Evolutionary conservation across 2,329 filamentous ascomycete species (phyloP).

Genomic region (Aspergillus bombycis): DNA sequence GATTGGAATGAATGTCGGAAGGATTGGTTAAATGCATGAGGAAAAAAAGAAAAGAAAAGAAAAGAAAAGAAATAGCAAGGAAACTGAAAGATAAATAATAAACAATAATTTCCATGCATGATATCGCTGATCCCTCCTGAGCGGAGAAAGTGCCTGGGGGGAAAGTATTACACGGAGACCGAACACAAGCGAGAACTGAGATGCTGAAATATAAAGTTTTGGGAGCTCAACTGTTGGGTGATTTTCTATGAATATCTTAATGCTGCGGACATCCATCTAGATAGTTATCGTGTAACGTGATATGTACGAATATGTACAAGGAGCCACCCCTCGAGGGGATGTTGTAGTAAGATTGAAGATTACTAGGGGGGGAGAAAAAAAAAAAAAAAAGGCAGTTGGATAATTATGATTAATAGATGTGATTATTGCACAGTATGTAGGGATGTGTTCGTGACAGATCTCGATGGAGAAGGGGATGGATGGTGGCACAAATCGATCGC

Average conservation of each 20-base stretch:
- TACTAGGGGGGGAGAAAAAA: not conserved
- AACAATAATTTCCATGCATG: not conserved
- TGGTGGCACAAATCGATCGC: not conserved
- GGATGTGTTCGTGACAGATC: conserved; percentile 13
- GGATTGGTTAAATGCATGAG: not conserved
- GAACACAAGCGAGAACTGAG: not conserved
- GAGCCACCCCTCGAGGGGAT: not conserved
- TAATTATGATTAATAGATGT: not conserved
- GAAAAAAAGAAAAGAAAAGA: not conserved
- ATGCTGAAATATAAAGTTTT: not conserved
- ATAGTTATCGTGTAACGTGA: not conserved
- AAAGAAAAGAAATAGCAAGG: not conserved
- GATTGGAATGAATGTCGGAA: conserved; percentile 10
- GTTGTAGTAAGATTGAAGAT: not conserved
- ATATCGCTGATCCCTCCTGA: not conserved
- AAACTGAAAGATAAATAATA: not conserved
- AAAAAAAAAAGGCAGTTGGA: not conserved
- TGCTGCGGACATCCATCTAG: not conserved
- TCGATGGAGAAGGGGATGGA: conserved; percentile 16
- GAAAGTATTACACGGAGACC: conserved; percentile 5
- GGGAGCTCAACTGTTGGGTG: not conserved
- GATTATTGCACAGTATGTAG: conserved; percentile 1
- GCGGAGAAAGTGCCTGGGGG: not conserved
- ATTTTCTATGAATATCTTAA: not conserved
- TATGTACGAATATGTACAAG: not conserved